Evolutionary conservation across 2,329 filamentous ascomycete genomes (phyloP).

Genomic region (Myriosclerotinia scirpicola): DNA sequence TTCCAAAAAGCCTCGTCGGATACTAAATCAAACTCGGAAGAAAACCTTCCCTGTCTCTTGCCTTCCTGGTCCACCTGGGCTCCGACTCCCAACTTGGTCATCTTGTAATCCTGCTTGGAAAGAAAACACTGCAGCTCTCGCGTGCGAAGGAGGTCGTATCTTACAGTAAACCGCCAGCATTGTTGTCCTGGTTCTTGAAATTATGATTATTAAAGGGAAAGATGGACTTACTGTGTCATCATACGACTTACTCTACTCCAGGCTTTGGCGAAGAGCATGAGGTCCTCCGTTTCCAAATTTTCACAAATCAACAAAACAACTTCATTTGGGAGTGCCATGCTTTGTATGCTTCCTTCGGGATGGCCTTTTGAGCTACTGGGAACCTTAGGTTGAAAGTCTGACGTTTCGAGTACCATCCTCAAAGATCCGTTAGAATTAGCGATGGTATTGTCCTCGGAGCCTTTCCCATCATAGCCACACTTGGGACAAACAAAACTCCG

Average conservation of each 20-base stretch:
- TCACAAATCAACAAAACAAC: constrained; percentile 43
- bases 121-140: constrained; percentile 51
- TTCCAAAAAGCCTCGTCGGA: constrained; percentile 45
- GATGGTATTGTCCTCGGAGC: too few relatives aligned
- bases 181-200: too few relatives aligned
- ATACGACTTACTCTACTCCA: constrained; percentile 29
- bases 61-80: constrained; percentile 32
- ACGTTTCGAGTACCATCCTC: background rate
- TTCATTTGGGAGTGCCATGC: constrained; percentile 44
- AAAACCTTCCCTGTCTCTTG: background rate
- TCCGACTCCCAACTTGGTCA: constrained; percentile 47
- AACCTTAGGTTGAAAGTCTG: background rate
- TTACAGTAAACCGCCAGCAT: background rate
- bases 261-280: constrained; percentile 30
- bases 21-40: constrained; percentile 52
- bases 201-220: background rate
- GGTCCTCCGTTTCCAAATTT: constrained; percentile 36
- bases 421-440: background rate
- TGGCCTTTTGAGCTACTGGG: background rate
- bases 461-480: background rate
- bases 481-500: background rate
- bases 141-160: constrained; percentile 33
- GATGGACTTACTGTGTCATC: constrained; percentile 16
- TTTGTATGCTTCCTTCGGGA: background rate
- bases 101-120: constrained; percentile 45